Conservation (phyloP, 177 flowering plant genomes). For the Vitis hybrid region DNA sequence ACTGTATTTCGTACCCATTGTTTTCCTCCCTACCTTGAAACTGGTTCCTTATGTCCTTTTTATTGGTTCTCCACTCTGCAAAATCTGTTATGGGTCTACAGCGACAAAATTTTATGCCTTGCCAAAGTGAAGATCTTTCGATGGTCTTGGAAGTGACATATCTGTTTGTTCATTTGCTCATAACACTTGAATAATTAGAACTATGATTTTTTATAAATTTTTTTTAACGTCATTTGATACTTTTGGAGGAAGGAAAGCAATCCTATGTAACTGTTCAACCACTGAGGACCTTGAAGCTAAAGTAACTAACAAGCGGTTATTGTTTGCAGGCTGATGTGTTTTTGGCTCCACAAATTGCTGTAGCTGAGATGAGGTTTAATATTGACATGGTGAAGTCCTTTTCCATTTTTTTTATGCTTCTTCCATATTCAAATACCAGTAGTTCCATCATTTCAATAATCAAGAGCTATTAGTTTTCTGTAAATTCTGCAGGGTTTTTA, state of each 20-base stretch:
- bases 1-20: neutral
- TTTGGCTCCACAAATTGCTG: conserved; percentile 51
- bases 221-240: neutral
- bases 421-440: neutral
- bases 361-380: conserved; percentile 34
- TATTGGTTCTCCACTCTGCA: neutral
- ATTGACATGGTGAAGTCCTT: conserved; percentile 45
- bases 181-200: neutral
- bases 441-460: no score
- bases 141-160: neutral
- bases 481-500: no score
- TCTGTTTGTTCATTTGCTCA: no score
- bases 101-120: neutral
- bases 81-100: neutral
- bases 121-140: neutral
- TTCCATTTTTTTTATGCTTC: neutral
- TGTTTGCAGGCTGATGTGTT: conserved; percentile 58
- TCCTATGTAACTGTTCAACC: neutral
- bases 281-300: neutral
- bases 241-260: neutral
- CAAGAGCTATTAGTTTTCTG: no score
- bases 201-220: neutral
- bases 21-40: neutral
- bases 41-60: neutral
- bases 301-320: conserved; percentile 1